Evolutionary conservation across 768 basidiomycete genomes (phyloP), one percentile per base, ranked within the genome.

Genomic region (Galerina marginata): DNA sequence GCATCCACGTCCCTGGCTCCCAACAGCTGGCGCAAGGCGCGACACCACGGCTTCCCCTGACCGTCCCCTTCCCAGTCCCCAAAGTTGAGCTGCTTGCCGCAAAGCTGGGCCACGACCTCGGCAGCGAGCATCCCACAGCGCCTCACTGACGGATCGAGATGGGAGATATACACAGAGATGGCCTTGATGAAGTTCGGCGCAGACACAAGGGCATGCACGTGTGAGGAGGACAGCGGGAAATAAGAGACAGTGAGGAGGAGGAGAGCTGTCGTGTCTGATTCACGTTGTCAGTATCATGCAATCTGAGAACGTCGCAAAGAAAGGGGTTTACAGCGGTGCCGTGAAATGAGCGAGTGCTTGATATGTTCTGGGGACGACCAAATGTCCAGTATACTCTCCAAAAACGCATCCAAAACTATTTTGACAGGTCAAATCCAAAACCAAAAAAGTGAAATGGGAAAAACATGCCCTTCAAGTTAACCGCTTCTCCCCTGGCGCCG

Each of bases 111-210:
- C 9, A 90, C 82, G 15, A 90, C 78, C 74, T 99, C 96, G 0
- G 92, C 96, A 0, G 86, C 87, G 37, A 98, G 82, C 95, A 99
- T 96, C 3, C 97, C 97, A 65, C 94, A 91, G 25, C 89, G 83
- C 3, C 96, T 88, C 16, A 97, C 83, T 3, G 87, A 80, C 1
- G 79, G 74, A 54, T 96, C 93, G 6, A 88, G 75, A 72, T 96
- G 93, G 0, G 81, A 81, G 46, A 99, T 86, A 68, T 97, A 98
- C 5, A 75, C 73, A 6, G 88, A 84, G 47, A 97, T 81, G 11
- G 86, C 86, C 20, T 78, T 75, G 62, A 98, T 81, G 68, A 98
- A 89, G 1, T 77, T 59, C 4, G 86, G 77, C 11, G 85, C 86
- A 33, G 83, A 72, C 2, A 86, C 81, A 3, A 91, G 72, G 9